These are phyloP conservation scores for Candida sakaeoensis DNA, from an alignment of 805 yeast genomes.

Conservation along the genomic window DNA sequence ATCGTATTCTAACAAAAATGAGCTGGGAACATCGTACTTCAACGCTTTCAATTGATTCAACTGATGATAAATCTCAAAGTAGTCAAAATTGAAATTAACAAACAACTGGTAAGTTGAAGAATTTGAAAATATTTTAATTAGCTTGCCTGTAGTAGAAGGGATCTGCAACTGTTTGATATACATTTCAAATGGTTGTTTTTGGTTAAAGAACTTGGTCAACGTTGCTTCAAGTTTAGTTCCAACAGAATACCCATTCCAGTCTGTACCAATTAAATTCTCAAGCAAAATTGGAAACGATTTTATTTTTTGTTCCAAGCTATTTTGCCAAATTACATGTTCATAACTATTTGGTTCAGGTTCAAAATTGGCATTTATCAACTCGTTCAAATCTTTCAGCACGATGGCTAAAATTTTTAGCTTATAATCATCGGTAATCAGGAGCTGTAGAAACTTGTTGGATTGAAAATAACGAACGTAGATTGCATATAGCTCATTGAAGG, in stretches of 20 bases:
- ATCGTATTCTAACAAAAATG: constrained; percentile 44
- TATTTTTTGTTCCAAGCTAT: constrained; percentile 19
- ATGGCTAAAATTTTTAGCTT: constrained; percentile 27
- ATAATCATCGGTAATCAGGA: constrained; percentile 33
- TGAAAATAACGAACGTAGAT: constrained; percentile 22
- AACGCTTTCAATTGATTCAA: constrained; percentile 46
- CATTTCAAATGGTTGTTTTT: constrained; percentile 33
- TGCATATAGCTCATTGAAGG: constrained; percentile 25
- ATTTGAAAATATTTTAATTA: constrained; percentile 36
- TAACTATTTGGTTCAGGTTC: neutral
- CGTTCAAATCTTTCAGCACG: constrained; percentile 25
- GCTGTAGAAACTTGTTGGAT: constrained; percentile 15
- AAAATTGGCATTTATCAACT: constrained; percentile 14
- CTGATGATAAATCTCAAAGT: constrained; percentile 48
- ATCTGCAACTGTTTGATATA: constrained; percentile 44
- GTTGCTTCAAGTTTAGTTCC: constrained; percentile 62
- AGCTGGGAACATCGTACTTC: constrained; percentile 56
- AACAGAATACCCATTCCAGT: constrained; percentile 35
- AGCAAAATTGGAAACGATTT: constrained; percentile 22
- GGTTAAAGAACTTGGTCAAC: constrained; percentile 42
- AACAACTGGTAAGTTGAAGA: constrained; percentile 23
- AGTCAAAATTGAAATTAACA: constrained; percentile 50
- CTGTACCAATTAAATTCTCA: constrained; percentile 25
- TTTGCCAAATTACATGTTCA: constrained; percentile 15
- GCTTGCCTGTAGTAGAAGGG: constrained; percentile 19